These are phyloP conservation scores for Solanum pimpinellifolium DNA, from an alignment of 257 asterid genomes.

Conservation along the genomic window DNA sequence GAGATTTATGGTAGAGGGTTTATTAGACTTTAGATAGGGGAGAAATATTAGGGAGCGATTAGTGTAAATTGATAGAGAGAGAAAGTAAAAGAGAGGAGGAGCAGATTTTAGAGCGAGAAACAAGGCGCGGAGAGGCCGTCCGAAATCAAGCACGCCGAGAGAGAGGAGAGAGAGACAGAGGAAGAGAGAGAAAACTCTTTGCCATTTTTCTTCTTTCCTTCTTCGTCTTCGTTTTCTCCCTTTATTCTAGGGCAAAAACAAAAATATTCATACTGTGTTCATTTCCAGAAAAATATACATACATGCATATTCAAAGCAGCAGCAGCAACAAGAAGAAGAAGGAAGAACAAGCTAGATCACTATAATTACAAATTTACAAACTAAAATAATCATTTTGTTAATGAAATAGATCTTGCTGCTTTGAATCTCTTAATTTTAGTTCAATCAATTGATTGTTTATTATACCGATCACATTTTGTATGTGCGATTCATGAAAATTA, in stretches of 20 bases:
- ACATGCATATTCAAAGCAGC: background rate
- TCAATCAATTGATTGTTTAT: background rate
- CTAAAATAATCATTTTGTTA: background rate
- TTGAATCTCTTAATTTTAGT: conserved; percentile 23
- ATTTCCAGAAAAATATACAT: background rate
- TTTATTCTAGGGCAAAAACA: conserved; percentile 37
- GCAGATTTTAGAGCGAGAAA: conserved; percentile 55
- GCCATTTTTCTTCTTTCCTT: conserved; percentile 22
- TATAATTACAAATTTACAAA: background rate
- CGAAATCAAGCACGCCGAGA: conserved; percentile 22
- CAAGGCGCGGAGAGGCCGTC: conserved; percentile 98
- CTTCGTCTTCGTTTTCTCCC: conserved; percentile 12
- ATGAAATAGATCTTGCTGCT: conserved; percentile 48
- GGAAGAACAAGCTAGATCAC: conserved; percentile 6
- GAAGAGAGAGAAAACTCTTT: conserved; percentile 22
- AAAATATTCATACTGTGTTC: background rate
- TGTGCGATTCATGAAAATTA: background rate
- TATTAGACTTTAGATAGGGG: background rate
- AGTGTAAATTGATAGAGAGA: background rate
- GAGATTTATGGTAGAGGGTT: conserved; percentile 35
- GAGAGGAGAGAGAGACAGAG: background rate
- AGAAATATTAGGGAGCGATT: background rate
- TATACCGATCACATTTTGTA: conserved; percentile 10
- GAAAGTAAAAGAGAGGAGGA: background rate
- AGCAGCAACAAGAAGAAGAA: background rate